phyloP scores from a whole-genome alignment of 441 rosid genomes.

The Isatis lusitanica region DNA sequence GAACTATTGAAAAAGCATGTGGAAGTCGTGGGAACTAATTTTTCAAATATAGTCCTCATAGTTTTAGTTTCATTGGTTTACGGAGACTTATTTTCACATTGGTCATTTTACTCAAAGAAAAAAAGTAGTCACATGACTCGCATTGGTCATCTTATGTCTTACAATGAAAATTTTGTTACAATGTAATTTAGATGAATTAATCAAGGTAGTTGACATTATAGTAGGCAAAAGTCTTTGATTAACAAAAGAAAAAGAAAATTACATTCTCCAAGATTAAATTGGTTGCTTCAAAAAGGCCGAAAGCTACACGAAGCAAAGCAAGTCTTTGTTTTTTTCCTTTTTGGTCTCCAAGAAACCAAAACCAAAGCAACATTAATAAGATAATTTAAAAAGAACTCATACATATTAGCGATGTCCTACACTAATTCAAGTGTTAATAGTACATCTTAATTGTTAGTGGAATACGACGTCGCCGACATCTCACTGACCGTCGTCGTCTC shows the following conservation, averaged over 20 bases:
- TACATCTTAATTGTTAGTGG: constrained; percentile 29
- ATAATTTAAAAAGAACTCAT: not conserved
- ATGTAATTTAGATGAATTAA: not conserved
- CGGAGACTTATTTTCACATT: not conserved
- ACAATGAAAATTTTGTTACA: no score
- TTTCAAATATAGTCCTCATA: not conserved
- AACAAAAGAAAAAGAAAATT: not conserved
- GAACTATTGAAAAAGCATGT: not conserved
- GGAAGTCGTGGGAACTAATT: not conserved
- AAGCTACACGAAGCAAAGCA: not conserved
- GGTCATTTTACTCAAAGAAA: no score
- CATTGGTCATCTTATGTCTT: no score
- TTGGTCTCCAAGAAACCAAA: constrained; percentile 23
- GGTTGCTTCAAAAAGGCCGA: constrained; percentile 5
- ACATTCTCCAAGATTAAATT: constrained; percentile 11
- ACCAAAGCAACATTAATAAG: constrained; percentile 16
- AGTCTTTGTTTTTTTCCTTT: not conserved
- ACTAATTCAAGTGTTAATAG: constrained; percentile 17
- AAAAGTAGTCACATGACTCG: no score
- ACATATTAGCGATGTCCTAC: constrained; percentile 26
- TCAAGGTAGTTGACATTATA: not conserved
- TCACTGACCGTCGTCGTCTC: constrained; percentile 15
- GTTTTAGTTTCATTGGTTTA: not conserved
- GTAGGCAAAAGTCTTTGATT: not conserved
- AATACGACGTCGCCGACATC: constrained; percentile 28